Evolutionary conservation across 441 rosid genomes (phyloP).

Genomic region (Geranium incanum): DNA sequence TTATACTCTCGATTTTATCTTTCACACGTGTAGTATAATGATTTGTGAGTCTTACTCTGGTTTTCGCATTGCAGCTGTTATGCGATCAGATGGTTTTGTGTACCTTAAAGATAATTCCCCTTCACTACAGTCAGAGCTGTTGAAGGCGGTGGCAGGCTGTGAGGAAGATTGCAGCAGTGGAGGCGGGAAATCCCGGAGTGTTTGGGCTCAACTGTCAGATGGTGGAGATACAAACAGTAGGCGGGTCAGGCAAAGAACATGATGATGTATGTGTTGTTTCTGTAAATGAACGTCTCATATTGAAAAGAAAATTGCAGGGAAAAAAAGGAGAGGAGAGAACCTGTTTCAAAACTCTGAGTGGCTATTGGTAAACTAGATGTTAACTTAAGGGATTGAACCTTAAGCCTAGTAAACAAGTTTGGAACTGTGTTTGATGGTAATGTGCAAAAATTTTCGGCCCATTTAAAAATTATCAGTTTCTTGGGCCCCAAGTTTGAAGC

Average conservation of each 20-base stretch:
- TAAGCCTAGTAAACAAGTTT: not conserved
- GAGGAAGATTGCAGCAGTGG: slow-evolving; percentile 60
- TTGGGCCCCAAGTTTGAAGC: not conserved
- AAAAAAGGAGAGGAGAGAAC: not conserved
- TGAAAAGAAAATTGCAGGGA: not conserved
- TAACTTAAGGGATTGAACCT: slow-evolving; percentile 12
- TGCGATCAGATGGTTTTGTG: slow-evolving; percentile 53
- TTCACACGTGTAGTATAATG: not conserved
- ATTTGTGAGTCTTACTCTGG: not conserved
- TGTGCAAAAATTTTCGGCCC: slow-evolving; percentile 6
- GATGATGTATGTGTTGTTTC: slow-evolving; percentile 11
- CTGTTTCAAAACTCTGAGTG: not conserved
- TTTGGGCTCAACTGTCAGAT: slow-evolving; percentile 82
- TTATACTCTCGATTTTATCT: not conserved
- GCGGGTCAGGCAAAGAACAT: slow-evolving; percentile 63
- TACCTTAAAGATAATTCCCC: slow-evolving; percentile 41
- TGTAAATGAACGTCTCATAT: slow-evolving; percentile 17
- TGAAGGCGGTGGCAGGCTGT: slow-evolving; percentile 60
- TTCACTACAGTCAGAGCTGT: slow-evolving; percentile 45
- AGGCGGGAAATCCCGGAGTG: slow-evolving; percentile 65
- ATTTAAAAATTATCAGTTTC: not conserved
- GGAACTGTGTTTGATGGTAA: slow-evolving; percentile 12
- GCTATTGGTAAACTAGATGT: slow-evolving; percentile 11
- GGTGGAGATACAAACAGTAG: slow-evolving; percentile 62
- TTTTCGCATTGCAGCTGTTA: slow-evolving; percentile 42